phyloP scores from a whole-genome alignment of 73 alveolate species.

The Durusdinium trenchii region DNA sequence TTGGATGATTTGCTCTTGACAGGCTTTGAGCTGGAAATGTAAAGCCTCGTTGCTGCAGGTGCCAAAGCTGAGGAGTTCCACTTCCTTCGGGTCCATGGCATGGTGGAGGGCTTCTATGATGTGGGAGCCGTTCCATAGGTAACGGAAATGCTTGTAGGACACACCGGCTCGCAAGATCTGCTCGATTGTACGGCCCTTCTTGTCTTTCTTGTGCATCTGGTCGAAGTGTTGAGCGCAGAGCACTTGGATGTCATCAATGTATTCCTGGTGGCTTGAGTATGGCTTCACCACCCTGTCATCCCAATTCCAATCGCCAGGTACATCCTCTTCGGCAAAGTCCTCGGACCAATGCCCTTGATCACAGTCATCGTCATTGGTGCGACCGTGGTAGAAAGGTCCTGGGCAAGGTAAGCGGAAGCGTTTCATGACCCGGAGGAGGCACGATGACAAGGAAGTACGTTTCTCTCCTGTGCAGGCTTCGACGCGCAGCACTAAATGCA shows the following conservation, averaged over 20 bases:
- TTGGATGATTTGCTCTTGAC: not conserved
- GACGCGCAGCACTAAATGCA: constrained; percentile 46
- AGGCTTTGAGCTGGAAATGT: not conserved
- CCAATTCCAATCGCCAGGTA: not conserved
- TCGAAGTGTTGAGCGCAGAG: not conserved
- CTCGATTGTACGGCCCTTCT: not conserved
- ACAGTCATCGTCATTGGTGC: not conserved
- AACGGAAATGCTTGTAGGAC: not conserved
- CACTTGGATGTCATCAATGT: not conserved
- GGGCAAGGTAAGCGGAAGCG: not conserved
- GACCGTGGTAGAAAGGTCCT: not conserved
- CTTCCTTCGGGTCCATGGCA: not conserved
- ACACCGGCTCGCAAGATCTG: constrained; percentile 18
- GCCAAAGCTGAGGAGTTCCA: constrained; percentile 1
- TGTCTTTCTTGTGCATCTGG: not conserved
- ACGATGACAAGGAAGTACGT: not conserved
- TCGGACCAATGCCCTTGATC: not conserved
- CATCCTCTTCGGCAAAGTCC: not conserved
- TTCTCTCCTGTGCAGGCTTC: constrained; percentile 41
- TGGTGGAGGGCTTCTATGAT: not conserved
- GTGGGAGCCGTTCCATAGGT: constrained; percentile 13
- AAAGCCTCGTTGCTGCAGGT: constrained; percentile 34
- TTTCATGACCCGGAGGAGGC: not conserved
- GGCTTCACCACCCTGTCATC: not conserved
- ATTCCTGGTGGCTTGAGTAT: not conserved